A percentile compares a stretch with the other conserved stretches of the same genome.
Evolutionary conservation across 192 early-diverging fungal species (phyloP).

Genomic region (Coemansia biformis): DNA sequence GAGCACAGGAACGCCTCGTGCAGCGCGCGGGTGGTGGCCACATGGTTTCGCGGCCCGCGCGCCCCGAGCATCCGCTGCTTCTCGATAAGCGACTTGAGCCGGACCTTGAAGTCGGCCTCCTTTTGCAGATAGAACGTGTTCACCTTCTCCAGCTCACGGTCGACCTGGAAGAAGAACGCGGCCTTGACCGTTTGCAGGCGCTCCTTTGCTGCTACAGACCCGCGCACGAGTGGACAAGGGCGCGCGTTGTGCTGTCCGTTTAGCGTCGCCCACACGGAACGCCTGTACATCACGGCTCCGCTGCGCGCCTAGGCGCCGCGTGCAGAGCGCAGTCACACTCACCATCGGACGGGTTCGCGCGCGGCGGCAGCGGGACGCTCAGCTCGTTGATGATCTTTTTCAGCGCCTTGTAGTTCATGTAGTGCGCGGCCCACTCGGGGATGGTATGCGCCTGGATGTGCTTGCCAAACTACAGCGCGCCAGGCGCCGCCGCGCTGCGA

Average conservation of each 20-base stretch:
- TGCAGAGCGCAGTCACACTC: neutral
- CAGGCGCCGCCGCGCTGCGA: too few relatives aligned
- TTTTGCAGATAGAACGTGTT: constrained; percentile 96
- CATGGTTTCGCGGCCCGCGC: constrained; percentile 50
- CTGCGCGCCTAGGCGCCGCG: neutral
- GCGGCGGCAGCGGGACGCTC: constrained; percentile 49
- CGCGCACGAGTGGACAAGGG: too few relatives aligned
- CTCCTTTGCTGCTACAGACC: constrained; percentile 25
- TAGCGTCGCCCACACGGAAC: too few relatives aligned
- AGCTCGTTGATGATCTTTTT: constrained; percentile 93
- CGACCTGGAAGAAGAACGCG: constrained; percentile 95
- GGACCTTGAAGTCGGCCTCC: constrained; percentile 87
- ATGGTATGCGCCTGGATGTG: constrained; percentile 88
- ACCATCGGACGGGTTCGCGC: constrained; percentile 32
- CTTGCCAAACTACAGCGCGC: constrained; percentile 83
- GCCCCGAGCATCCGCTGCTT: constrained; percentile 64
- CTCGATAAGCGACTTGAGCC: constrained; percentile 75
- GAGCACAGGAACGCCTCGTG: constrained; percentile 89
- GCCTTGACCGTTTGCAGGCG: constrained; percentile 82
- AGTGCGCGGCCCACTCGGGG: constrained; percentile 89
- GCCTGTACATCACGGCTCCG: neutral
- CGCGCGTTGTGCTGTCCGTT: too few relatives aligned
- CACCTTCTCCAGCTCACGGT: constrained; percentile 97
- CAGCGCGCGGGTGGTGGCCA: constrained; percentile 64
- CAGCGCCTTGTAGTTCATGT: constrained; percentile 95